Evolutionary conservation across 164 flowering plant species (phyloP).

Genomic region (Hamamelis virginiana): DNA sequence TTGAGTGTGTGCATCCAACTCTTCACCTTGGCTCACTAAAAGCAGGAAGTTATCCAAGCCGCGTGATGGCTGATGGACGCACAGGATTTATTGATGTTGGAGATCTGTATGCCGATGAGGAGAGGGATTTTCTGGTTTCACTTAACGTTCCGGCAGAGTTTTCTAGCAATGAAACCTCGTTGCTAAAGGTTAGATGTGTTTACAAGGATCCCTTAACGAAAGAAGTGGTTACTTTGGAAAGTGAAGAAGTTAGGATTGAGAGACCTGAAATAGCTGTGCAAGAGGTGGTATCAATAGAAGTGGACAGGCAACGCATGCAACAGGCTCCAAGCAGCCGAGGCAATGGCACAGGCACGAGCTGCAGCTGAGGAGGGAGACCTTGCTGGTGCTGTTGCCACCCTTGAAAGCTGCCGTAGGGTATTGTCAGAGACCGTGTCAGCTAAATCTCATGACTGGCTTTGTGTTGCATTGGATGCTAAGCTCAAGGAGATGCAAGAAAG

Average conservation of each 20-base stretch:
- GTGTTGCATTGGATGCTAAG: slow-evolving; percentile 61
- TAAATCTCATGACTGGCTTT: slow-evolving; percentile 42
- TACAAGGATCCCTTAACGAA: slow-evolving; percentile 57
- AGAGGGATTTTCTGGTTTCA: slow-evolving; percentile 55
- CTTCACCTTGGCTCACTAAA: slow-evolving; percentile 37
- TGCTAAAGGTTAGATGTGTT: slow-evolving; percentile 48
- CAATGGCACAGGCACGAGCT: slow-evolving; percentile 60
- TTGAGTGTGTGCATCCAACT: slow-evolving; percentile 40
- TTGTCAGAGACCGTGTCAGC: slow-evolving; percentile 49
- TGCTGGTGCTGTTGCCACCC: slow-evolving; percentile 38
- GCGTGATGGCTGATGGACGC: slow-evolving; percentile 26
- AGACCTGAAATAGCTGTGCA: slow-evolving; percentile 43
- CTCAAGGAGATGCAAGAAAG: slow-evolving; percentile 75
- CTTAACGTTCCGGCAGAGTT: slow-evolving; percentile 41
- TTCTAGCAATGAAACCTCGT: slow-evolving; percentile 30
- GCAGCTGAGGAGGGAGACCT: slow-evolving; percentile 69
- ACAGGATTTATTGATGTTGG: slow-evolving; percentile 49
- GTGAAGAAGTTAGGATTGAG: slow-evolving; percentile 37
- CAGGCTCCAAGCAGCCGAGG: slow-evolving; percentile 62
- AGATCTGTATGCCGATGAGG: slow-evolving; percentile 67
- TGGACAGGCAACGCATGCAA: slow-evolving; percentile 67
- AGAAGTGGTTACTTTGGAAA: slow-evolving; percentile 28
- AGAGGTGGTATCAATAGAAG: slow-evolving; percentile 47
- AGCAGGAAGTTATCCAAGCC: slow-evolving; percentile 54
- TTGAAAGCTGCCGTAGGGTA: slow-evolving; percentile 40